These are phyloP conservation scores for Mycena capillaripes DNA, from an alignment of 768 basidiomycete species.

Conservation along the genomic window DNA sequence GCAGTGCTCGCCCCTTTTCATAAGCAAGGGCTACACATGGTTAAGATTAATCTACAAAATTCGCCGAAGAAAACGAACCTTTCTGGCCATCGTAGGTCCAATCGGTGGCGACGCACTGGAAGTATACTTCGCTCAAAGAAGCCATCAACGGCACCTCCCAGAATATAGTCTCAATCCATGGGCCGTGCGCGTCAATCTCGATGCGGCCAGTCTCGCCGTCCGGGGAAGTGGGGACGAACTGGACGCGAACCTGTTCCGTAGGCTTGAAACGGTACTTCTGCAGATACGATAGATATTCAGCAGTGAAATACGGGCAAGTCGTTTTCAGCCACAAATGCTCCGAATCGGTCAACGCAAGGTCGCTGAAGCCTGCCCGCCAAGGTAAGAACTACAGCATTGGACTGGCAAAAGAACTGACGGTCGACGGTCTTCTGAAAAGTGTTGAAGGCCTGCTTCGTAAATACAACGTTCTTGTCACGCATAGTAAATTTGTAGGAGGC, in stretches of 20 bases:
- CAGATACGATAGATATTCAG: constrained; percentile 84
- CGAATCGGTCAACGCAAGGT: constrained; percentile 67
- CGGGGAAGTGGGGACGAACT: constrained; percentile 70
- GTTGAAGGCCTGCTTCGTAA: constrained; percentile 76
- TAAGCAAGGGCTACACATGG: constrained; percentile 62
- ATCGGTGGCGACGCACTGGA: constrained; percentile 77
- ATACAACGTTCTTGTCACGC: constrained; percentile 73
- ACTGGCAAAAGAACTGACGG: constrained; percentile 56
- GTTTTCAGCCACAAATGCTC: constrained; percentile 79
- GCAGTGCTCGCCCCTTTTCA: constrained; percentile 74
- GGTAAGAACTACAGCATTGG: constrained; percentile 10
- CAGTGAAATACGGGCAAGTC: constrained; percentile 81
- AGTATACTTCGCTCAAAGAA: constrained; percentile 91
- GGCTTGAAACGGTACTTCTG: constrained; percentile 78
- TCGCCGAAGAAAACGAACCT: constrained; percentile 57
- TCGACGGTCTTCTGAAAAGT: constrained; percentile 68
- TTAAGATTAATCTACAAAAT: neutral
- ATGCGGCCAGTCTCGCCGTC: constrained; percentile 70
- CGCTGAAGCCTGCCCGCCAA: constrained; percentile 69
- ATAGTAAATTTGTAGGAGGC: constrained; percentile 88
- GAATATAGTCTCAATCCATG: constrained; percentile 88
- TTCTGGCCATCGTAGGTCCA: constrained; percentile 90
- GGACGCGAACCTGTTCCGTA: constrained; percentile 71
- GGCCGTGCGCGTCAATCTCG: constrained; percentile 80
- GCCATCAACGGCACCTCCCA: constrained; percentile 99